These are phyloP conservation scores for Aureobasidium vineae DNA, from an alignment of 2,329 filamentous ascomycete genomes.

Conservation along the genomic window DNA sequence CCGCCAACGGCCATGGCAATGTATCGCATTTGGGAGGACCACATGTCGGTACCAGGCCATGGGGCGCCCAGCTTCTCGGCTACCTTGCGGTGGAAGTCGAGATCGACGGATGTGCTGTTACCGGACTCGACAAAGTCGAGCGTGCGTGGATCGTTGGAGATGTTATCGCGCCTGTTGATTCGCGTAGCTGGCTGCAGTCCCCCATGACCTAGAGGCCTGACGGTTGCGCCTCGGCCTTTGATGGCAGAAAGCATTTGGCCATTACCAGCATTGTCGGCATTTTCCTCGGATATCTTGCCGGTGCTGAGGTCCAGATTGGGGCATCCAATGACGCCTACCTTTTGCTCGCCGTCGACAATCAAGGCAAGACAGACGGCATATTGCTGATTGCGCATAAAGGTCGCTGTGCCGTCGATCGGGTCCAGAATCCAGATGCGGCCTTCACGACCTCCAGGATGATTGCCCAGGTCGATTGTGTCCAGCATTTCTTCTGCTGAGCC, in stretches of 20 bases:
- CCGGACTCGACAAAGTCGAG: slow-evolving; percentile 25
- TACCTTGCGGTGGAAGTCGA: slow-evolving; percentile 38
- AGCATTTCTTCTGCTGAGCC: slow-evolving; percentile 56
- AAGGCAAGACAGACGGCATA: slow-evolving; percentile 62
- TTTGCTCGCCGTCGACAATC: slow-evolving; percentile 57
- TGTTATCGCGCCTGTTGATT: slow-evolving; percentile 33
- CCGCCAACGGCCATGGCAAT: slow-evolving; percentile 52
- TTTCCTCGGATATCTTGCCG: slow-evolving; percentile 47
- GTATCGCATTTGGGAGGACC: slow-evolving; percentile 56
- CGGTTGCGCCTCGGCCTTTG: slow-evolving; percentile 46
- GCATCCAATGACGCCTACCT: slow-evolving; percentile 60
- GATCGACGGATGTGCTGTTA: slow-evolving; percentile 20
- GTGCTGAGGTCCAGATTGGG: slow-evolving; percentile 56
- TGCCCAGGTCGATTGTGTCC: slow-evolving; percentile 60
- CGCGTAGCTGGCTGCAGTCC: slow-evolving; percentile 47
- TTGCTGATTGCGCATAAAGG: slow-evolving; percentile 61
- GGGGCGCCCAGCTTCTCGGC: slow-evolving; percentile 42
- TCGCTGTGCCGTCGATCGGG: slow-evolving; percentile 63
- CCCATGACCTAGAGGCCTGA: slow-evolving; percentile 62
- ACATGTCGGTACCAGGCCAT: slow-evolving; percentile 53
- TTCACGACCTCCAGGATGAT: slow-evolving; percentile 42
- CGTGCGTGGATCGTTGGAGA: not conserved
- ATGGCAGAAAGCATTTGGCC: slow-evolving; percentile 50
- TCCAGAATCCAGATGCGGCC: slow-evolving; percentile 61
- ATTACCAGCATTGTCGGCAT: slow-evolving; percentile 50